Conservation (phyloP, 495 filamentous ascomycete species). For the Penicillium pulvis region DNA sequence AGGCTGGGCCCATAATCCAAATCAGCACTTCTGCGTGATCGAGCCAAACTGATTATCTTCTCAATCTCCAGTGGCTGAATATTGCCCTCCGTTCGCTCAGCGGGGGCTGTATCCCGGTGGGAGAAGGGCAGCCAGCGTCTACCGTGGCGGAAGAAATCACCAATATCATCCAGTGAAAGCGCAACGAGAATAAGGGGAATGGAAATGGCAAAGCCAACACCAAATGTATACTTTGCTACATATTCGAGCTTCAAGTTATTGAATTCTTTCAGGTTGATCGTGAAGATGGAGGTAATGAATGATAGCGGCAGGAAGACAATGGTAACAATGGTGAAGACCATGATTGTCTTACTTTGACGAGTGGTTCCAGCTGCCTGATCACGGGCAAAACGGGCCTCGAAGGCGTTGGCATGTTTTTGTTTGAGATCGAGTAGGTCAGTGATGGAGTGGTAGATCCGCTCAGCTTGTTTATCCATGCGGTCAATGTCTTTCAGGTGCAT, state of each 20-base stretch:
- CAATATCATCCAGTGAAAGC: conserved; percentile 59
- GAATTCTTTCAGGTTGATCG: conserved; percentile 64
- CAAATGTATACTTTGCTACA: conserved; percentile 66
- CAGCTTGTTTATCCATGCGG: conserved; percentile 69
- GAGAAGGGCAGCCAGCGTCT: conserved; percentile 28
- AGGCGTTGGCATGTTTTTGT: conserved; percentile 72
- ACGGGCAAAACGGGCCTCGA: conserved; percentile 68
- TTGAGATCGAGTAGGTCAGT: conserved; percentile 62
- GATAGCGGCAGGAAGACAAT: conserved; percentile 68
- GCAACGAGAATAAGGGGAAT: conserved; percentile 63
- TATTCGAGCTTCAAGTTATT: conserved; percentile 51
- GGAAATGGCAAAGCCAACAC: conserved; percentile 66
- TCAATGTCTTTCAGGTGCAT: conserved; percentile 65
- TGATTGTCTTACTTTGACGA: conserved; percentile 70
- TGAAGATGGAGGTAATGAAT: conserved; percentile 69
- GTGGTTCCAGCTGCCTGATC: conserved; percentile 66
- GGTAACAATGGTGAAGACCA: conserved; percentile 75
- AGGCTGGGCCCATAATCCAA: conserved; percentile 33
- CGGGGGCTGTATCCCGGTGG: conserved; percentile 1
- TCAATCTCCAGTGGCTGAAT: conserved; percentile 32
- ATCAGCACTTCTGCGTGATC: conserved; percentile 33
- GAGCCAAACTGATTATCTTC: conserved; percentile 32
- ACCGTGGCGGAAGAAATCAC: conserved; percentile 36
- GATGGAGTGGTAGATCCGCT: conserved; percentile 63
- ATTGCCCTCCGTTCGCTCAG: neutral